These are phyloP conservation scores for Dictyostelium discoideum DNA, from an alignment of 78 protist genomes.

Conservation along the genomic window DNA sequence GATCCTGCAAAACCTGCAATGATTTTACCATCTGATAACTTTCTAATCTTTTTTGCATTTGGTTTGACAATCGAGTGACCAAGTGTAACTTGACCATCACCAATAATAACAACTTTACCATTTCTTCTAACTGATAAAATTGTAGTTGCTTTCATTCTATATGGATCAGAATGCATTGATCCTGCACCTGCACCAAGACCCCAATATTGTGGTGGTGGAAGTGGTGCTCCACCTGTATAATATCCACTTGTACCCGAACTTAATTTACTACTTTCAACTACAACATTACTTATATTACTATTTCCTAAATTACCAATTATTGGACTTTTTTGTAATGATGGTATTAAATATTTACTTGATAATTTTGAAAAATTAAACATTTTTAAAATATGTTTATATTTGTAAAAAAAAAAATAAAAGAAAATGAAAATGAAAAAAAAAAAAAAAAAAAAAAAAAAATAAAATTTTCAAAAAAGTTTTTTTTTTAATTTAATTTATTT, in stretches of 20 bases:
- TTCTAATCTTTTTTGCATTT: constrained; percentile 87
- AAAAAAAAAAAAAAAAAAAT: not conserved
- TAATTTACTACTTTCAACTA: not conserved
- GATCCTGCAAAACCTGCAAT: constrained; percentile 91
- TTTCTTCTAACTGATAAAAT: constrained; percentile 81
- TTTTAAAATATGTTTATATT: no score
- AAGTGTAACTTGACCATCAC: constrained; percentile 90
- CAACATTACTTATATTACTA: not conserved
- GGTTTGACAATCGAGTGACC: constrained; percentile 84
- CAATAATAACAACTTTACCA: constrained; percentile 82
- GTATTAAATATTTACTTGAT: not conserved
- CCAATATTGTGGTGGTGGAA: constrained; percentile 7
- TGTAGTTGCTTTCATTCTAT: constrained; percentile 78
- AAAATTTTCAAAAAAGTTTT: not conserved
- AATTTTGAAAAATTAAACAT: not conserved
- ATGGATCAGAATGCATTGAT: constrained; percentile 1
- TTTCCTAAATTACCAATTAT: not conserved
- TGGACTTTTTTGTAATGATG: not conserved
- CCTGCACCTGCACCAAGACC: not conserved
- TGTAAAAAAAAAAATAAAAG: not conserved
- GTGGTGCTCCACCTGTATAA: not conserved
- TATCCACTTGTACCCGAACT: not conserved
- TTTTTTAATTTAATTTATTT: no score
- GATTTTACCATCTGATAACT: constrained; percentile 78
- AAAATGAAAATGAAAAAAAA: not conserved